Base-by-base conservation (phyloP, 306 rosid genomes). In the Crotalaria pallida region DNA sequence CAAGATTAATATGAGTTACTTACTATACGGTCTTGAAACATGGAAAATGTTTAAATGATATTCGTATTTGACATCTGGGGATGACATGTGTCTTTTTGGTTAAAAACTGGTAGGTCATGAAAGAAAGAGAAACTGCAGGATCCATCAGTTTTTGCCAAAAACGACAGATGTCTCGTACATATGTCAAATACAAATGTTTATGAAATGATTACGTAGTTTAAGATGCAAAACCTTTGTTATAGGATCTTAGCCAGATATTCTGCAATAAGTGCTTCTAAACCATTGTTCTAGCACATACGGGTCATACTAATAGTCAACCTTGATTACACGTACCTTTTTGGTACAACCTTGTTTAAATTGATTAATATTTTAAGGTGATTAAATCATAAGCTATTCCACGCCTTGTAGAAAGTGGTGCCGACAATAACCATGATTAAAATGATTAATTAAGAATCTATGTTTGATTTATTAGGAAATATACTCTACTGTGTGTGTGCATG, bases 341-440 rank as follows among this genome's bases (percentile, higher is more conserved):
- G 49, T 33, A 56, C 9, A 56, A 16, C 5, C 5, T 65, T 8
- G 52, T 58, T 47, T 29, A 52, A 48, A 62, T 45, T 22, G 38
- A 40, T 21, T 10, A 40, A 71, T 19, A 50, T 31, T 31, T 31
- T 5, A 31, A 31, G 8, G 57, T 40, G 65, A 72, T 56, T 60
- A 38, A 79, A 83, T 79, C 21, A 76, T 76, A 63, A 50, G 74
- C 19, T 57, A 67, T 41, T 29, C 10, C 83, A 77, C 70, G 84
- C 82, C 55, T 65, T 71, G 81, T 65, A 65, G 75, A 59, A 44
- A 77, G 69, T 49, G 77, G 77, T 56, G 78, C 34, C 58, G 73
- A 80, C 78, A 72, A 36, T 22, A 72, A 43, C 24, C 67, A 77
- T 74, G 63, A 79, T 61, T 59, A 67, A 19, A 67, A 59, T 76